Base-by-base conservation (phyloP, 768 basidiomycete species). In the Tricholoma matsutake region DNA sequence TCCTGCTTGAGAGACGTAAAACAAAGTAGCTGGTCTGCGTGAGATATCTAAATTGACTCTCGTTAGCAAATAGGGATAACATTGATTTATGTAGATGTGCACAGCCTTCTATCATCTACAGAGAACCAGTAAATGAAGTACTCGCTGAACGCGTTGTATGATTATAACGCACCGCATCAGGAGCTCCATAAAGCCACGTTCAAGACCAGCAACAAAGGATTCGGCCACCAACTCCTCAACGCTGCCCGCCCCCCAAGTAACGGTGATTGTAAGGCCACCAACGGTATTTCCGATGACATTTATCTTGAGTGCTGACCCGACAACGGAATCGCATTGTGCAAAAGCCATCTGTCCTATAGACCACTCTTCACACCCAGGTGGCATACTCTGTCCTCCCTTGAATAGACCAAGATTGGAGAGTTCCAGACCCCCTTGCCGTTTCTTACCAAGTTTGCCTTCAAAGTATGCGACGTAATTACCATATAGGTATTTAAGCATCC, bases 1-100 rank as follows among this genome's bases (percentile, higher is more conserved):
- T 80, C 73, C 51, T 86, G 80, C 13, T 80, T 77, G 0, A 78
- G 66, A 4, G 85, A 84, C 18, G 87, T 68, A 34, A 87, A 66
- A 28, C 79, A 80, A 0, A 81, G 66, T 2, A 82, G 67, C 68
- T 87, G 86, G 62, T 88, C 85, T 16, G 80, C 1, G 78, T 84
- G 11, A 87, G 78, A 63, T 88, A 87, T 53, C 86, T 87, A 35
- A 20, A 20, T 22, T 18, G 18, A 39, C 47, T 52, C 6, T 25
- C 3, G 10, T 6, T 20, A 10, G 29, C 28, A 43, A 6, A 39
- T 57, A 11, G 37, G 8, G 14, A 51, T 4, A 29, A 25, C 22
- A 25, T 25, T 29, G 47, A 51, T 14, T 29, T 4, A 29, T 29
- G 16, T 6, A 31, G 45, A 20, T 14, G 7, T 49, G 25, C 22